Evolutionary conservation across 768 basidiomycete species (phyloP).

Genomic region (Suillus weaverae): DNA sequence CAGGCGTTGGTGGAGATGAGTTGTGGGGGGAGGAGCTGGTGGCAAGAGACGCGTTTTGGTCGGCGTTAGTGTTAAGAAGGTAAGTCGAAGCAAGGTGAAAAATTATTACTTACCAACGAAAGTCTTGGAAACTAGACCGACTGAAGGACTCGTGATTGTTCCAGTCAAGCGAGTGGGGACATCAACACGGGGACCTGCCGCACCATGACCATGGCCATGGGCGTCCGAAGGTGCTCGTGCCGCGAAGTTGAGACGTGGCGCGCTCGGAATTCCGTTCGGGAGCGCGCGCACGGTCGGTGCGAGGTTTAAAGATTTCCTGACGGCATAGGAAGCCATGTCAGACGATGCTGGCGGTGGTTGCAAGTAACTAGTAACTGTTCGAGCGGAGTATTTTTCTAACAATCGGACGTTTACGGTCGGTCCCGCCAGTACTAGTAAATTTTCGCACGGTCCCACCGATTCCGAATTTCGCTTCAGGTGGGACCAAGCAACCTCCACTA

Average conservation of each 20-base stretch:
- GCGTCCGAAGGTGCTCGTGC: conserved; percentile 61
- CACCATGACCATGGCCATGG: conserved; percentile 56
- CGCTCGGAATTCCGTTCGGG: conserved; percentile 77
- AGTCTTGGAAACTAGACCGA: conserved; percentile 65
- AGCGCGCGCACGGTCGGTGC: conserved; percentile 78
- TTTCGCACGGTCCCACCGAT: not conserved
- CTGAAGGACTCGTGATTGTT: conserved; percentile 44
- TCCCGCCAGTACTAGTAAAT: not conserved
- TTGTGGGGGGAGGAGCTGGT: conserved; percentile 50
- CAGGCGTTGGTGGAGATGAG: conserved; percentile 63
- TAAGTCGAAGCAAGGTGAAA: conserved; percentile 11
- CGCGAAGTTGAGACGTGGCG: conserved; percentile 71
- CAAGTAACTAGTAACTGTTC: not conserved
- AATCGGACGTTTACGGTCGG: conserved; percentile 3
- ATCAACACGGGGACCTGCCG: conserved; percentile 58
- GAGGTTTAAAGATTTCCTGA: conserved; percentile 81
- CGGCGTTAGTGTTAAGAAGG: conserved; percentile 16
- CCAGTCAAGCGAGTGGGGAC: conserved; percentile 63
- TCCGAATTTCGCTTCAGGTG: not conserved
- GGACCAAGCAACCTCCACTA: not conserved
- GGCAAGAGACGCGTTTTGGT: conserved; percentile 9
- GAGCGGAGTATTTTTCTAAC: conserved; percentile 3
- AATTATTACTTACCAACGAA: conserved; percentile 52
- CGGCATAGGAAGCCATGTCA: conserved; percentile 65
- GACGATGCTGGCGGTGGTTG: conserved; percentile 1